Conservation (phyloP, 2,329 filamentous ascomycete species). For the Lachnum nothofagi region DNA sequence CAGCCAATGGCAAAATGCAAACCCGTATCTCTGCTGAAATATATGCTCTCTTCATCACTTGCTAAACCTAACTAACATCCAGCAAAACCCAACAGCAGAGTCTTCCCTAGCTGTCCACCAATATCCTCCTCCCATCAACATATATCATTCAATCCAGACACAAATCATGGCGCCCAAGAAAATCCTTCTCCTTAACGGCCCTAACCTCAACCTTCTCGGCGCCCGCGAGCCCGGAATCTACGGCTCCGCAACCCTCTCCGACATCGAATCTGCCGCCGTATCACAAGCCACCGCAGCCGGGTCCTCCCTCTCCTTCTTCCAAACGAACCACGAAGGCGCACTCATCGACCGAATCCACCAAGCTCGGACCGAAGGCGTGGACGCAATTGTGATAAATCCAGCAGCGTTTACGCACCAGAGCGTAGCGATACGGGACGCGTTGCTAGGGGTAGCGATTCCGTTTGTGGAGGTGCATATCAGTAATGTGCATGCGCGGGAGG, state of each 20-base stretch:
- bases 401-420: constrained; percentile 72
- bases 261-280: constrained; percentile 43
- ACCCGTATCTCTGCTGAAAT: too few relatives aligned
- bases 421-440: constrained; percentile 69
- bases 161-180: constrained; percentile 35
- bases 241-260: constrained; percentile 61
- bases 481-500: constrained; percentile 68
- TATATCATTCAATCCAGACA: neutral
- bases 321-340: constrained; percentile 71
- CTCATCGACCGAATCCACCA: constrained; percentile 48
- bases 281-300: constrained; percentile 24
- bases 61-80: too few relatives aligned
- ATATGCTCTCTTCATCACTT: too few relatives aligned
- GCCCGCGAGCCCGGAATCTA: constrained; percentile 70
- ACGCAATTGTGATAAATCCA: constrained; percentile 71
- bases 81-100: neutral
- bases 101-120: neutral
- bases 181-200: constrained; percentile 74
- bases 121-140: too few relatives aligned
- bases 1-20: too few relatives aligned
- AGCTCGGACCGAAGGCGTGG: constrained; percentile 50
- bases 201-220: constrained; percentile 75
- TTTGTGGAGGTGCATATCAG: constrained; percentile 75
- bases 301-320: constrained; percentile 52
- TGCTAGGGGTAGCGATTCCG: constrained; percentile 63